Conservation (phyloP, 176 grass and related monocot genomes). For the Triticum turgidum region DNA sequence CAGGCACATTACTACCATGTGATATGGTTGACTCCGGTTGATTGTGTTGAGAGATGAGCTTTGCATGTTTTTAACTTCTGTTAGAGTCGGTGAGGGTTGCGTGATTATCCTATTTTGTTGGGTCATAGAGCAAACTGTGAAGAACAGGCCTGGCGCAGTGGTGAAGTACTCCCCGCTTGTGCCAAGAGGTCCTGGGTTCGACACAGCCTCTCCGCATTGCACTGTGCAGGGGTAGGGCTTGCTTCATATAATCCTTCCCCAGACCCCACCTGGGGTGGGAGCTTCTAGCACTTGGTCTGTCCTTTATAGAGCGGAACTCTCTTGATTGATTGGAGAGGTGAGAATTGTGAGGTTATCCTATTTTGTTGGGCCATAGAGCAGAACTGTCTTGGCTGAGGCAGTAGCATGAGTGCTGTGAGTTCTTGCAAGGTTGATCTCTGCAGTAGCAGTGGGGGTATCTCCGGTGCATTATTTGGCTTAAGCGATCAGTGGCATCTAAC, state of each 20-base stretch:
- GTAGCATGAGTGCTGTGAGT: neutral
- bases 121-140: neutral
- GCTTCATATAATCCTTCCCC: too few relatives aligned
- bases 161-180: too few relatives aligned
- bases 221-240: too few relatives aligned
- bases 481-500: neutral
- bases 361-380: constrained; percentile 16
- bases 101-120: constrained; percentile 12
- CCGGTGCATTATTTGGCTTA: constrained; percentile 1
- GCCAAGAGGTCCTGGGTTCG: too few relatives aligned
- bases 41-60: neutral
- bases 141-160: too few relatives aligned
- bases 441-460: constrained; percentile 9
- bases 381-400: constrained; percentile 5
- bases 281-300: too few relatives aligned
- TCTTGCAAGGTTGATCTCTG: constrained; percentile 23
- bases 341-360: neutral
- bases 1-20: neutral
- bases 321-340: neutral
- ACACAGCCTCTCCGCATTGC: too few relatives aligned
- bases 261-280: too few relatives aligned
- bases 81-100: neutral
- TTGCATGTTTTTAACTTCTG: neutral
- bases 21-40: neutral
- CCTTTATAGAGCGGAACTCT: neutral